Base-by-base conservation (phyloP, 2,329 filamentous ascomycete species). In the Aspergillus brasiliensis region DNA sequence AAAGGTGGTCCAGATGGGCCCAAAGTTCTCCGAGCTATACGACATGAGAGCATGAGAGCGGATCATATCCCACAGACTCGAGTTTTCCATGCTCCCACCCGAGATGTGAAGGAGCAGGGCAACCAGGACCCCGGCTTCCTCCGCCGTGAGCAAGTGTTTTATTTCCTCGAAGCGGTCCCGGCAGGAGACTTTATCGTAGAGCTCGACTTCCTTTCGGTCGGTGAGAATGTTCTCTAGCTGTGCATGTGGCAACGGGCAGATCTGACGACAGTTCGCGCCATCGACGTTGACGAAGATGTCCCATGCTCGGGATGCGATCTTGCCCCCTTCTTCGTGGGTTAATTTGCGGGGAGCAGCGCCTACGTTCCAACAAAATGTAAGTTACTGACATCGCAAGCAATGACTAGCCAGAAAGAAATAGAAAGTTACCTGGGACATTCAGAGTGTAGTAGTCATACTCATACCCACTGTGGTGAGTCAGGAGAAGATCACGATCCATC, bases 131-230 rank as follows among this genome's bases (percentile, higher is more conserved):
- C 58, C 67, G 21, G 60, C 56, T 44, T 75, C 71, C 5, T 74
- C 71, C 4, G 64, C 52, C 0, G 67, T 71, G 6, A 76, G 69
- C 11, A 67, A 63, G 23, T 72, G 60, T 25, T 67, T 67, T 47
- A 77, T 70, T 61, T 76, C 60, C 5, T 67, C 62, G 17, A 66
- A 38, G 3, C 74, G 56, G 55, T 73, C 70, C 6, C 61, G 63
- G 52, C 67, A 70, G 7, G 69, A 70, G 25, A 73, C 34, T 28
- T 66, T 56, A 27, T 27, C 27, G 47, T 61, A 64, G 21, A 51
- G 44, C 38, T 68, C 56, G 5, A 70, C 64, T 3, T 53, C 51
- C 0, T 48, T 54, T 63, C 11, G 63, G 59, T 15, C 59, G 42
- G 48, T 66, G 65, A n/a, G 51, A 59, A 5, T 66, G 54, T 10